These are phyloP conservation scores for Mucuna pruriens DNA, from an alignment of 306 rosid species.

Conservation along the genomic window DNA sequence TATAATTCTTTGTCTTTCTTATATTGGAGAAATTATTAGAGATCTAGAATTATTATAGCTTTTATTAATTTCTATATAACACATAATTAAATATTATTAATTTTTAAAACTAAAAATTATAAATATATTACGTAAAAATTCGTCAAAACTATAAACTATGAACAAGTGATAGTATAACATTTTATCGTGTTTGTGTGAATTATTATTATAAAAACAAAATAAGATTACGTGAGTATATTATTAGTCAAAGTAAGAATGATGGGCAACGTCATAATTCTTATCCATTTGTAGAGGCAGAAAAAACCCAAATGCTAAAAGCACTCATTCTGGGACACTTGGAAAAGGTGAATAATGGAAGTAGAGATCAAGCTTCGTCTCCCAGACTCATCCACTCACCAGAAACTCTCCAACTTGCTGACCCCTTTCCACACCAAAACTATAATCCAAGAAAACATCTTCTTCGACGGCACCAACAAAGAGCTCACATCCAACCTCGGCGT, in stretches of 20 bases:
- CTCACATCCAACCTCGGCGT: conserved; percentile 63
- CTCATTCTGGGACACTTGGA: not conserved
- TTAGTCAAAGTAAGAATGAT: not conserved
- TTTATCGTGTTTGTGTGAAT: too few relatives aligned
- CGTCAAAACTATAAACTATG: too few relatives aligned
- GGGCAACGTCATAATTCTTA: not conserved
- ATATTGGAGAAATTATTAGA: too few relatives aligned
- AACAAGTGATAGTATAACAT: too few relatives aligned
- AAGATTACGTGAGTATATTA: too few relatives aligned
- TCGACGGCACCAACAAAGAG: conserved; percentile 58
- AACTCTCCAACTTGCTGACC: conserved; percentile 54
- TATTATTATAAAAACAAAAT: too few relatives aligned
- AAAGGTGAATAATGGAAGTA: conserved; percentile 47
- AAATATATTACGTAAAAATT: too few relatives aligned
- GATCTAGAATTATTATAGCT: too few relatives aligned
- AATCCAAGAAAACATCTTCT: conserved; percentile 66
- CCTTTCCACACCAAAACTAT: conserved; percentile 58
- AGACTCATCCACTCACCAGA: conserved; percentile 59
- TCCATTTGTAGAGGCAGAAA: conserved; percentile 29
- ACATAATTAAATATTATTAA: too few relatives aligned
- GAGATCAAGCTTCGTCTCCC: conserved; percentile 66
- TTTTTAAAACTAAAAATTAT: too few relatives aligned
- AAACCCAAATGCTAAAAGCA: not conserved
- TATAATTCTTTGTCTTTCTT: not conserved
- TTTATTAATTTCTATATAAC: too few relatives aligned